A percentile compares a stretch with the other conserved stretches of the same genome.
These are phyloP conservation scores for Pontederia paniculata DNA, from an alignment of 176 grass and related monocot genomes.

Conservation along the genomic window DNA sequence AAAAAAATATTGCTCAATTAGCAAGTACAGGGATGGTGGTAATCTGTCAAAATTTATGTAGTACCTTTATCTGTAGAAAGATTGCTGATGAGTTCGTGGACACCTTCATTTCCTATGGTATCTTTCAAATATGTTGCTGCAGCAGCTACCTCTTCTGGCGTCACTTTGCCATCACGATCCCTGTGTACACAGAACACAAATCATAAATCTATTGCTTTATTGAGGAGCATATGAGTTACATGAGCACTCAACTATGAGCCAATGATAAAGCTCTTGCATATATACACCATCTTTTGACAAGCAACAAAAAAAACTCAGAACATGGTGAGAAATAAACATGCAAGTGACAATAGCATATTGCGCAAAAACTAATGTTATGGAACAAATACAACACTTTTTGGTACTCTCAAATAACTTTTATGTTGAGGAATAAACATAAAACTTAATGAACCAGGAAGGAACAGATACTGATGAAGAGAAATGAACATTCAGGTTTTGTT, in stretches of 20 bases:
- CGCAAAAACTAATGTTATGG: background rate
- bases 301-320: too few relatives aligned
- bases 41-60: slow-evolving; percentile 9
- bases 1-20: slow-evolving; percentile 3
- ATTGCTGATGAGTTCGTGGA: slow-evolving; percentile 86
- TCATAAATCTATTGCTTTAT: slow-evolving; percentile 3
- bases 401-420: background rate
- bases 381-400: background rate
- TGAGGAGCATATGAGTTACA: background rate
- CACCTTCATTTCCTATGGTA: slow-evolving; percentile 50
- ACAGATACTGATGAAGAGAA: background rate
- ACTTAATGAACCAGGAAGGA: background rate
- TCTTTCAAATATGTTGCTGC: slow-evolving; percentile 87
- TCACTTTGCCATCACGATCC: slow-evolving; percentile 87
- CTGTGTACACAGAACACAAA: slow-evolving; percentile 18
- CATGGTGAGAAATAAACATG: background rate
- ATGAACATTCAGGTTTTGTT: too few relatives aligned
- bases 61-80: slow-evolving; percentile 83
- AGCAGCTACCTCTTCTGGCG: slow-evolving; percentile 80
- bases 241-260: background rate
- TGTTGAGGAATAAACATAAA: background rate
- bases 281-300: too few relatives aligned
- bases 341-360: background rate
- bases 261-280: background rate
- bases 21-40: background rate